Conservation (phyloP, 1,284 basidiomycete genomes). For the Apiotrichum gamsii region DNA sequence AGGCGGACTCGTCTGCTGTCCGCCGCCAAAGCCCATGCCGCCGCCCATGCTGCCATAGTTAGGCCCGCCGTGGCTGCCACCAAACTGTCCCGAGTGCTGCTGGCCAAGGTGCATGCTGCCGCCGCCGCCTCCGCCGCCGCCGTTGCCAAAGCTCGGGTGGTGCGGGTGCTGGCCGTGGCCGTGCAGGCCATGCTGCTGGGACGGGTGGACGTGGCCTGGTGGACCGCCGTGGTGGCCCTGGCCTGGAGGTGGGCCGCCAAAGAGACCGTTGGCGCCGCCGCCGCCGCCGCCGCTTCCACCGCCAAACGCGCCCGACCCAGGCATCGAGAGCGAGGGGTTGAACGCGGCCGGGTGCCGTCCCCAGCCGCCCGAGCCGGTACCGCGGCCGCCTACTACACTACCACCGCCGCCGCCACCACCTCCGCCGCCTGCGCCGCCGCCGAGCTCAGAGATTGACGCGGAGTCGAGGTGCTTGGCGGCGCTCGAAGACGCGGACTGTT, state of each 20-base stretch:
- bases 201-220: conserved; percentile 7
- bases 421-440: conserved; percentile 7
- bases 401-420: conserved; percentile 5
- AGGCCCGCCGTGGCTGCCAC: conserved; percentile 14
- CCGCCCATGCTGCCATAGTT: conserved; percentile 23
- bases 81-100: conserved; percentile 21
- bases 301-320: conserved; percentile 11
- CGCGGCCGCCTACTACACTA: conserved; percentile 16
- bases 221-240: conserved; percentile 13
- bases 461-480: conserved; percentile 36
- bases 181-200: conserved; percentile 17
- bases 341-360: conserved; percentile 22
- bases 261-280: conserved; percentile 14
- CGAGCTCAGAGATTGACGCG: conserved; percentile 16
- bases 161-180: conserved; percentile 23
- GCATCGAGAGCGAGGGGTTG: conserved; percentile 17
- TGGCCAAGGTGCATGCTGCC: conserved; percentile 24
- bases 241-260: conserved; percentile 13
- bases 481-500: conserved; percentile 25
- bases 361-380: conserved; percentile 15
- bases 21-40: conserved; percentile 21
- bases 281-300: neutral
- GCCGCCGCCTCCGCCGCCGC: conserved; percentile 10
- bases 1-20: conserved; percentile 34
- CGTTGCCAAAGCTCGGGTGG: conserved; percentile 28